Evolutionary conservation across 768 basidiomycete genomes (phyloP).

Genomic region (Strobilomyces dryophilus): DNA sequence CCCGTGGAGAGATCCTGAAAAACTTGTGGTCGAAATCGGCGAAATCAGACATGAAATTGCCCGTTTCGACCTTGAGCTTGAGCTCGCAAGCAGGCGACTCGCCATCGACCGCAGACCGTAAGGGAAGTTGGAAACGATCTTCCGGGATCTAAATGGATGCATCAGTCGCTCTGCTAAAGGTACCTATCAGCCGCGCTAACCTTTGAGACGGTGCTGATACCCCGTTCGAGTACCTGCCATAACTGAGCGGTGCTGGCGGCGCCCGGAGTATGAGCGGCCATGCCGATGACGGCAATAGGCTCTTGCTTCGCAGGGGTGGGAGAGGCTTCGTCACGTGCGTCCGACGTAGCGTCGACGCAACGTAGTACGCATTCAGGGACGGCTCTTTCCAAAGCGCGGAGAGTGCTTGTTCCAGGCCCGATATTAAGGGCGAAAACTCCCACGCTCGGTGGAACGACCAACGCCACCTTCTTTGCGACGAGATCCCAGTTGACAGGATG

Average conservation of each 20-base stretch:
- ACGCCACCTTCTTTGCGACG: slow-evolving; percentile 32
- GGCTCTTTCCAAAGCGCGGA: slow-evolving; percentile 36
- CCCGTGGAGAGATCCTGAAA: slow-evolving; percentile 70
- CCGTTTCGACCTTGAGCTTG: slow-evolving; percentile 52
- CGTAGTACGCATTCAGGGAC: slow-evolving; percentile 22
- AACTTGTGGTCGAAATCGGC: slow-evolving; percentile 66
- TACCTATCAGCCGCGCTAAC: slow-evolving; percentile 31
- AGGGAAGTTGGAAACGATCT: slow-evolving; percentile 46
- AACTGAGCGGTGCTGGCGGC: slow-evolving; percentile 44
- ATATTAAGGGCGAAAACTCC: slow-evolving; percentile 42
- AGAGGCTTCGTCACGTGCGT: slow-evolving; percentile 1
- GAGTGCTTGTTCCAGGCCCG: slow-evolving; percentile 43
- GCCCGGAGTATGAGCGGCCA: slow-evolving; percentile 56
- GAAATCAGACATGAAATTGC: slow-evolving; percentile 58
- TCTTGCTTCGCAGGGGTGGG: slow-evolving; percentile 32
- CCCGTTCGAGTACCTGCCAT: slow-evolving; percentile 57
- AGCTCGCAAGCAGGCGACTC: slow-evolving; percentile 31
- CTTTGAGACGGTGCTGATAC: slow-evolving; percentile 52
- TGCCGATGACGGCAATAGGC: slow-evolving; percentile 67
- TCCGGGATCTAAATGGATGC: slow-evolving; percentile 49
- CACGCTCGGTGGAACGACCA: slow-evolving; percentile 8
- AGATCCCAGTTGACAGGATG: slow-evolving; percentile 53
- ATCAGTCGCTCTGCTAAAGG: background rate
- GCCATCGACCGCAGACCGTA: slow-evolving; percentile 6
- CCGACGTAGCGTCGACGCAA: slow-evolving; percentile 16